Evolutionary conservation across 1,284 basidiomycete species (phyloP).

Genomic region (Papiliotrema nemorosa): DNA sequence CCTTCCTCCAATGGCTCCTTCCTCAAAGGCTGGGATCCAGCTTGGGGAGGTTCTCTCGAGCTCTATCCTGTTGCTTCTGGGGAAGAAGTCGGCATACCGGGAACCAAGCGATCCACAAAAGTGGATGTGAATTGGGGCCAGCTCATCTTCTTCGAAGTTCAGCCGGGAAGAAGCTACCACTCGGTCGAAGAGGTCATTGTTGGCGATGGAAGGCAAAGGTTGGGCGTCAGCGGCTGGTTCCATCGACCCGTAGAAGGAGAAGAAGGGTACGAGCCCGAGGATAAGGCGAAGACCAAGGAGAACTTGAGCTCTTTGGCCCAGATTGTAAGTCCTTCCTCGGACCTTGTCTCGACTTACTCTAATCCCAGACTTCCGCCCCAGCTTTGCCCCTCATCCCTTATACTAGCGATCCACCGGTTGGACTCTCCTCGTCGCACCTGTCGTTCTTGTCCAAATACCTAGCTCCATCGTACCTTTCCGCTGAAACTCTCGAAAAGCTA

Average conservation of each 20-base stretch:
- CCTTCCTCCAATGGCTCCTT: constrained; percentile 41
- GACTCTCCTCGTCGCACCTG: constrained; percentile 61
- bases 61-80: constrained; percentile 68
- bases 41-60: constrained; percentile 93
- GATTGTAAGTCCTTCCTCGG: constrained; percentile 33
- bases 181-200: constrained; percentile 96
- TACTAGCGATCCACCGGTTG: constrained; percentile 39
- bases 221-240: constrained; percentile 95
- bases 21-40: constrained; percentile 61
- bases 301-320: constrained; percentile 49
- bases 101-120: constrained; percentile 36
- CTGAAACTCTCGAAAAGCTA: constrained; percentile 74
- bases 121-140: constrained; percentile 77
- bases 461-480: constrained; percentile 84
- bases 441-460: constrained; percentile 76
- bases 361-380: constrained; percentile 56
- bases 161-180: constrained; percentile 82
- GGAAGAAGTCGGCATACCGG: constrained; percentile 45
- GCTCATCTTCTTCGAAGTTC: constrained; percentile 88
- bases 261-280: constrained; percentile 66
- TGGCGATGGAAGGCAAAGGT: constrained; percentile 64
- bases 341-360: not conserved
- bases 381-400: constrained; percentile 49
- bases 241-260: constrained; percentile 88
- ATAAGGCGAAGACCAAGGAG: constrained; percentile 73